Conservation (phyloP, 306 rosid genomes). For the Castanea crenata region DNA sequence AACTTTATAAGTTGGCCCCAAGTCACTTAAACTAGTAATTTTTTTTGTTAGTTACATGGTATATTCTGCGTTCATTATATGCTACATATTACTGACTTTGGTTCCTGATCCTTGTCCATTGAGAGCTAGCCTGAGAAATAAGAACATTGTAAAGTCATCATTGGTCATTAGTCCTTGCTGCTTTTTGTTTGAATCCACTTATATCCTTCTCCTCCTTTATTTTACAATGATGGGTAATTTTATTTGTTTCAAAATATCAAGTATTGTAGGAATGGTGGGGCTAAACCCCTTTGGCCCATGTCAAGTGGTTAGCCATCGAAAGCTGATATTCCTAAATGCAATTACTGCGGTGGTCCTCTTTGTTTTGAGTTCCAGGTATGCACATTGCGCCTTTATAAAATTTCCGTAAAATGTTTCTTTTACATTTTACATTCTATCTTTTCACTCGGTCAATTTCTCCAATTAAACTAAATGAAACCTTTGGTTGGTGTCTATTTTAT, state of each 20-base stretch:
- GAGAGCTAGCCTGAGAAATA: not conserved
- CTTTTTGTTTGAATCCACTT: not conserved
- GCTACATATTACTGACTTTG: not conserved
- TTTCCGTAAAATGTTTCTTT: not conserved
- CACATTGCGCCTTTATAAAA: not conserved
- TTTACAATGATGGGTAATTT: not conserved
- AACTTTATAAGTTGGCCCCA: not conserved
- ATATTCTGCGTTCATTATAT: not conserved
- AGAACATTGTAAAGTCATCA: not conserved
- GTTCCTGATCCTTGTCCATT: not conserved
- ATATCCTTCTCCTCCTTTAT: not conserved
- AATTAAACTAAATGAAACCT: not conserved
- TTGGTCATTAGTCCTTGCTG: not conserved
- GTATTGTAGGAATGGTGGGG: conserved; percentile 51
- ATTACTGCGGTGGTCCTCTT: conserved; percentile 38
- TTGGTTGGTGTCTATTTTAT: not conserved
- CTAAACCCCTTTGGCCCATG: conserved; percentile 68
- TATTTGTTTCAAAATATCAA: conserved; percentile 32
- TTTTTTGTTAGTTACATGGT: not conserved
- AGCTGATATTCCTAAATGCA: conserved; percentile 46
- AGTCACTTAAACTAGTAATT: not conserved
- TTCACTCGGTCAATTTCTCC: not conserved
- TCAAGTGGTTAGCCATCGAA: conserved; percentile 69
- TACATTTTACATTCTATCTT: not conserved
- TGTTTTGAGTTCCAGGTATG: conserved; percentile 57